phyloP scores from a whole-genome alignment of 176 grass and related monocot species.

The Melocanna baccifera region DNA sequence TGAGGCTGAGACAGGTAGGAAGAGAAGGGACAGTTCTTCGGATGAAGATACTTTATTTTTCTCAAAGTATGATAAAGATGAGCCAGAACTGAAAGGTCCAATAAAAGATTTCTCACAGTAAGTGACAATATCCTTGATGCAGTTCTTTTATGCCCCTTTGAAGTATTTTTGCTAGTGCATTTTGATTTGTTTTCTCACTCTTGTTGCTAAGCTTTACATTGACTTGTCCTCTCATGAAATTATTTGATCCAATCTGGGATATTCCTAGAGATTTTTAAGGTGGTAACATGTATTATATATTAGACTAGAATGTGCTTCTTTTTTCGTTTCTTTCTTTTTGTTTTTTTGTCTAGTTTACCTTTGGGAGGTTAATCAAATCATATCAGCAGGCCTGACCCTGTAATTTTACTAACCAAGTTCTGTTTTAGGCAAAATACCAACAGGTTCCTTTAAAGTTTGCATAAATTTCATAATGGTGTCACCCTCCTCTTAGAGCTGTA shows the following conservation, averaged over 20 bases:
- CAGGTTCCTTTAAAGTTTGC: not conserved
- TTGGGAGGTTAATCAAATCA: not conserved
- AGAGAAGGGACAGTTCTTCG: conserved; percentile 61
- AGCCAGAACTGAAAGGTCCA: conserved; percentile 77
- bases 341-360: not conserved
- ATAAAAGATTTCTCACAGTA: conserved; percentile 83
- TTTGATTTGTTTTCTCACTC: not conserved
- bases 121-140: conserved; percentile 32
- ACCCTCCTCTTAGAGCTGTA: not conserved
- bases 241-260: conserved; percentile 30
- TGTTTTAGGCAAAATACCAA: not conserved
- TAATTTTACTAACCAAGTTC: not conserved
- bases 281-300: not conserved
- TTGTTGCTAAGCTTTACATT: not conserved
- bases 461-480: not conserved
- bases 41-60: conserved; percentile 78
- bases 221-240: not conserved
- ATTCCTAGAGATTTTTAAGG: not conserved
- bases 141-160: conserved; percentile 16
- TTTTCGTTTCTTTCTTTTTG: not conserved
- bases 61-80: conserved; percentile 80
- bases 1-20: conserved; percentile 44
- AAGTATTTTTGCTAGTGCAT: conserved; percentile 24
- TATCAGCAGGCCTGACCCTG: not conserved
- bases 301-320: not conserved